Evolutionary conservation across 2,329 filamentous ascomycete species (phyloP), one percentile per base, ranked within the genome.

Genomic region (Sarocladium kiliense): DNA sequence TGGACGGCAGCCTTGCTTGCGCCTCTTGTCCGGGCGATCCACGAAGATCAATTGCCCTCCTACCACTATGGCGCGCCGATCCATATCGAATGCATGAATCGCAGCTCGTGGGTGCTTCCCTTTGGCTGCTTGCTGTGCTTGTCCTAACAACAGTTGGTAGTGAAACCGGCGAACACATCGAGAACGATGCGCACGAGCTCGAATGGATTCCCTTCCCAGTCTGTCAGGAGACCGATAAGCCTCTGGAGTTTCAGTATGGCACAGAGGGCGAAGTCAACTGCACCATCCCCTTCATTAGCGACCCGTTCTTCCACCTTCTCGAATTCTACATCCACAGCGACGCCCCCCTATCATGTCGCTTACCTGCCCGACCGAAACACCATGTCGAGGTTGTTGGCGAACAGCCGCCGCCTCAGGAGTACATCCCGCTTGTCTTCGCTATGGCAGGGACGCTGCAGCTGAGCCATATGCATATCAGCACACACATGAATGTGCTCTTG

Each of bases 301-400:
- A 93, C 68, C 82, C 87, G 39, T 87, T 92, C 78, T 94, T 91
- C 78, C 89, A 94, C 73, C 81, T 93, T 53, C 86, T 93, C 75
- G 89, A 97, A 75, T 97, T 97, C 80, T 97, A 97, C 79, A 87
- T 97, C 70, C 94, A 97, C 79, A 91, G 88, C 75, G 94, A 99
- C 73, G 92, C 91, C 18, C 94, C 94, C 10, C 79, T 97, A 51
- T 86, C 91, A 55, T 99, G 94, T 72, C 92, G 94, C 54, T 83
- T 97, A 14, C 91, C 93, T 26, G 84, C 90, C 0, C 85, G 87
- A 7, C 93, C 93, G 0, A 68, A 79, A 12, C 72, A 75, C 7
- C 76, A 81, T 59, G 70, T 82, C 60, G 77, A 82, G 64, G 71
- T 78, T 32, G 69, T 84, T 7, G 80, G 79, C 68, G 78, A 79